Evolutionary conservation across 139 green algal genomes (phyloP).

Genomic region (Gonium pectorale): DNA sequence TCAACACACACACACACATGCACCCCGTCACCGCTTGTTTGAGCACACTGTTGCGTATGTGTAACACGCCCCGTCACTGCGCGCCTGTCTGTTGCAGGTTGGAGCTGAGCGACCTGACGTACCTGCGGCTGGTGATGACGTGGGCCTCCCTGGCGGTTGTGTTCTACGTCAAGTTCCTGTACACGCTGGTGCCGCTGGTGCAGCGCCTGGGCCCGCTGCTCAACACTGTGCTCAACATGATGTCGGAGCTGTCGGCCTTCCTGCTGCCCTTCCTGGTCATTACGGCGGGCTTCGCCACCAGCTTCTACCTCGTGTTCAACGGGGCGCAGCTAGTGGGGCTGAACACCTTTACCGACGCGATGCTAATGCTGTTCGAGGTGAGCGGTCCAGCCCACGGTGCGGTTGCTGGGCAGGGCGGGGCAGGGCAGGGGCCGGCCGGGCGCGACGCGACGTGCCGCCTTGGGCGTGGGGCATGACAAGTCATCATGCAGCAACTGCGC

Average conservation of each 20-base stretch:
- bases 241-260: constrained; percentile 5
- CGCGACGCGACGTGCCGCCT: too few species aligned
- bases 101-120: neutral
- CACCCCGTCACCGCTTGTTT: too few species aligned
- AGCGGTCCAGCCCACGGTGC: neutral
- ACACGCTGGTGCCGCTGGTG: constrained; percentile 1
- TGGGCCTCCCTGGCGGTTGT: neutral
- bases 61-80: too few species aligned
- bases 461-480: too few species aligned
- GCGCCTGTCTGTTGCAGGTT: too few species aligned
- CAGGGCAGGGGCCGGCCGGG: too few species aligned
- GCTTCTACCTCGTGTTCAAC: neutral
- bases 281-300: neutral
- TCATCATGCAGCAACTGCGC: too few species aligned
- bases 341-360: neutral
- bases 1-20: too few species aligned
- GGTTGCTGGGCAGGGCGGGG: too few species aligned
- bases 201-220: constrained; percentile 14
- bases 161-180: neutral
- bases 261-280: neutral
- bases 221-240: constrained; percentile 13
- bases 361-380: neutral
- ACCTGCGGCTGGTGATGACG: neutral
- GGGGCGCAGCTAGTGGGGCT: neutral
- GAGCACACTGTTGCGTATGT: too few species aligned